Evolutionary conservation across 805 yeast genomes (phyloP).

Genomic region (Myxozyma udenii): DNA sequence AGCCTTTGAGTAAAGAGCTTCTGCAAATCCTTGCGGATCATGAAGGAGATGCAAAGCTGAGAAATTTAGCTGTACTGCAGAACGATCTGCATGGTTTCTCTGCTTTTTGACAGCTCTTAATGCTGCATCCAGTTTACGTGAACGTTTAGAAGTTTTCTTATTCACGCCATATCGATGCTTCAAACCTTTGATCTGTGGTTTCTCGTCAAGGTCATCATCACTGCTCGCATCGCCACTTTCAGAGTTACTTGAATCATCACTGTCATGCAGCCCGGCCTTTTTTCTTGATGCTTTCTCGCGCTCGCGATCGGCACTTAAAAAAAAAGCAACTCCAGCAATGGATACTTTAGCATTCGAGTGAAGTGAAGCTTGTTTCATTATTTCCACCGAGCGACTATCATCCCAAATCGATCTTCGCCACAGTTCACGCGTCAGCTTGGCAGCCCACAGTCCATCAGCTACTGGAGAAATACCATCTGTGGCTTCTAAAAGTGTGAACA

Average conservation of each 20-base stretch:
- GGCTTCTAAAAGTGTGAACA: slow-evolving; percentile 75
- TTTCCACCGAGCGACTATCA: slow-evolving; percentile 93
- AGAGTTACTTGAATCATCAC: slow-evolving; percentile 58
- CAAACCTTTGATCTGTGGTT: slow-evolving; percentile 37
- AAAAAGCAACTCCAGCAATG: slow-evolving; percentile 83
- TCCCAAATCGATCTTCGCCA: slow-evolving; percentile 99
- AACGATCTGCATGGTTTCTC: slow-evolving; percentile 35
- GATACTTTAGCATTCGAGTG: slow-evolving; percentile 86
- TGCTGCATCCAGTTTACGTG: slow-evolving; percentile 75
- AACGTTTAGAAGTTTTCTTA: slow-evolving; percentile 76
- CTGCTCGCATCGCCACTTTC: slow-evolving; percentile 43
- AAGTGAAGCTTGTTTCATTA: slow-evolving; percentile 92
- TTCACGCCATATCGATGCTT: slow-evolving; percentile 80
- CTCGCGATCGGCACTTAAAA: slow-evolving; percentile 92
- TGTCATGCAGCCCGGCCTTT: slow-evolving; percentile 45
- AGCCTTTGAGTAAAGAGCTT: slow-evolving; percentile 68
- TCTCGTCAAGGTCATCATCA: slow-evolving; percentile 14
- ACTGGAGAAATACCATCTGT: slow-evolving; percentile 39
- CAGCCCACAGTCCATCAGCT: slow-evolving; percentile 91
- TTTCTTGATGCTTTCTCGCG: slow-evolving; percentile 81
- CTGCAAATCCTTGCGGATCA: slow-evolving; percentile 98
- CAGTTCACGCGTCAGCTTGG: slow-evolving; percentile 86
- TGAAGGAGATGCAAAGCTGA: slow-evolving; percentile 90
- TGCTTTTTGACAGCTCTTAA: slow-evolving; percentile 66
- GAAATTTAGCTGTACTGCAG: slow-evolving; percentile 68